Evolutionary conservation across 108 stramenopile genomes (phyloP).

Genomic region (Pseudonitzschia pungens): DNA sequence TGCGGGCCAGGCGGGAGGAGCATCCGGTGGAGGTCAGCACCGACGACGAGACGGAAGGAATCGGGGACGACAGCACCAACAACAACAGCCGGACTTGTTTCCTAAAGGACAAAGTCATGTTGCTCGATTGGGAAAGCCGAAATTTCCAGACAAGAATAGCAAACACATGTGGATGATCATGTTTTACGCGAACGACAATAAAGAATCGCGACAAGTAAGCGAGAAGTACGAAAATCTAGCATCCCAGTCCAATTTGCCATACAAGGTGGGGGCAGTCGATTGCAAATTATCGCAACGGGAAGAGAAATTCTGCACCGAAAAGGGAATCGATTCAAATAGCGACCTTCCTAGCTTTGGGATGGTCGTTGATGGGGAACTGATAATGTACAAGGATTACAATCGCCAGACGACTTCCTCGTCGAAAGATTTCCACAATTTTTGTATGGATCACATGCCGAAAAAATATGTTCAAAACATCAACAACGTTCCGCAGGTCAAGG

Average conservation of each 20-base stretch:
- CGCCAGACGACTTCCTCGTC: constrained; percentile 24
- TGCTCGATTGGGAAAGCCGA: constrained; percentile 62
- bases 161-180: constrained; percentile 76
- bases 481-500: constrained; percentile 45
- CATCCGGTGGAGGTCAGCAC: constrained; percentile 26
- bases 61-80: constrained; percentile 21
- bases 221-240: constrained; percentile 39
- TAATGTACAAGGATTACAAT: constrained; percentile 21
- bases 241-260: constrained; percentile 52
- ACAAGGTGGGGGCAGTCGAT: constrained; percentile 81
- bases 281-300: constrained; percentile 46
- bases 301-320: constrained; percentile 53
- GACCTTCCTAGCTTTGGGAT: constrained; percentile 61
- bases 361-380: constrained; percentile 60
- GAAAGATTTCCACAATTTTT: constrained; percentile 65
- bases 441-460: constrained; percentile 49
- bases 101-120: constrained; percentile 58
- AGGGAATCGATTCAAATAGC: constrained; percentile 28
- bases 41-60: constrained; percentile 24
- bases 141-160: constrained; percentile 64
- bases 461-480: constrained; percentile 68
- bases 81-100: constrained; percentile 48
- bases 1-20: constrained; percentile 38
- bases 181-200: constrained; percentile 53
- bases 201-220: constrained; percentile 33